Evolutionary conservation across 2,329 filamentous ascomycete species (phyloP), one percentile per base, ranked within the genome.

Genomic region (Clonostachys chloroleuca): DNA sequence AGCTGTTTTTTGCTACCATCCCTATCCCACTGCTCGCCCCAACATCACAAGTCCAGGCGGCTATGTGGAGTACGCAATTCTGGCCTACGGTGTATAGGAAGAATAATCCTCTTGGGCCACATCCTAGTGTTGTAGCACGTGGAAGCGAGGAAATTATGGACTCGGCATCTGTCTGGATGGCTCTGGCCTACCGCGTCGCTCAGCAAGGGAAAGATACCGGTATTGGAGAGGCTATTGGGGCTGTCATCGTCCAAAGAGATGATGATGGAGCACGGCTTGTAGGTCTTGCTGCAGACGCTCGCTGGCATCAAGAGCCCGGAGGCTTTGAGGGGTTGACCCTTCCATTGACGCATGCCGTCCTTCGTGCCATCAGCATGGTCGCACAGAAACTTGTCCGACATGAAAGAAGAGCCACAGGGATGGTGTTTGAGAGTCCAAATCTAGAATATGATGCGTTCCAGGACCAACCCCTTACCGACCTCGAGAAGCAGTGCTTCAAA

Each of bases 71-170:
- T 24, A 73, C 79, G 34, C 77, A 84, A 55, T 92, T 89, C 64
- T 95, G 89, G 89, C 89, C 89, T 12, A 87, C 85, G 2, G 81
- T 92, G 43, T 95, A 94, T 68, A 86, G 89, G 53, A 91, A 91
- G 70, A 92, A 87, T 54, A 94, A 94, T 59, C 89, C 89, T 3
- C 87, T 92, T 49, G 89, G 89, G 5, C 89, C 89, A 16, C 89
- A 95, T 60, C 89, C 89, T 51, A 82, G 83, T 58, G 80, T 87
- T 60, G 81, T 92, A 47, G 73, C 79, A 40, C 82, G 86, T 49
- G 83, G 85, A 30, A 84, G 86, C 37, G 78, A 83, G 12, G 84
- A 89, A 50, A 80, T 95, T 45, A 75, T 77, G 48, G 68, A 76
- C 42, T 79, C 87, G 52, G 81, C 81, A 2, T 75, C 77, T 5